A percentile compares a stretch with the other conserved stretches of the same genome.
These are phyloP conservation scores for Auriscalpium orientale DNA, from an alignment of 768 basidiomycete species.

Conservation along the genomic window DNA sequence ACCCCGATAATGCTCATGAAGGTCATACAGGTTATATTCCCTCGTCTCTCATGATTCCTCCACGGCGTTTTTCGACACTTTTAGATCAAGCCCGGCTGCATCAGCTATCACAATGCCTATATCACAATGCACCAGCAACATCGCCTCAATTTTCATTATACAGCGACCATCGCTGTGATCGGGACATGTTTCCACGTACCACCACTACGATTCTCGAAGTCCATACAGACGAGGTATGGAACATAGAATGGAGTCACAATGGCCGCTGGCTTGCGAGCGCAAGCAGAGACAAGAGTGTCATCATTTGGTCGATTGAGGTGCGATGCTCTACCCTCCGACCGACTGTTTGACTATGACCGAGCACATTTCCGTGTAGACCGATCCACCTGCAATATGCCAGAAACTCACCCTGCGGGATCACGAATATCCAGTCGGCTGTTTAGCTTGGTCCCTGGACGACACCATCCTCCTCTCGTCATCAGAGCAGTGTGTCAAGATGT, in stretches of 20 bases:
- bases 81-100: conserved; percentile 77
- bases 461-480: conserved; percentile 74
- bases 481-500: conserved; percentile 78
- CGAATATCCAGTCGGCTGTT: conserved; percentile 63
- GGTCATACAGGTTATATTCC: conserved; percentile 71
- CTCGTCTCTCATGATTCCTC: conserved; percentile 87
- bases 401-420: conserved; percentile 69
- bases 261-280: conserved; percentile 81
- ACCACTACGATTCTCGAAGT: conserved; percentile 81
- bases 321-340: conserved; percentile 20
- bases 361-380: conserved; percentile 12
- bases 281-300: conserved; percentile 79
- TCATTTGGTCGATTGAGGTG: conserved; percentile 86
- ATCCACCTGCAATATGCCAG: conserved; percentile 47
- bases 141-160: conserved; percentile 70
- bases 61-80: conserved; percentile 76
- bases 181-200: conserved; percentile 73
- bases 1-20: not conserved
- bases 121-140: conserved; percentile 68
- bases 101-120: conserved; percentile 78
- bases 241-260: conserved; percentile 89
- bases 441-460: conserved; percentile 94
- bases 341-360: not conserved
- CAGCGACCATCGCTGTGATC: conserved; percentile 77
- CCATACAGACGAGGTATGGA: conserved; percentile 94